Evolutionary conservation across 371 early-diverging fungal genomes (phyloP).

Genomic region (Lichtheimia hyalospora): DNA sequence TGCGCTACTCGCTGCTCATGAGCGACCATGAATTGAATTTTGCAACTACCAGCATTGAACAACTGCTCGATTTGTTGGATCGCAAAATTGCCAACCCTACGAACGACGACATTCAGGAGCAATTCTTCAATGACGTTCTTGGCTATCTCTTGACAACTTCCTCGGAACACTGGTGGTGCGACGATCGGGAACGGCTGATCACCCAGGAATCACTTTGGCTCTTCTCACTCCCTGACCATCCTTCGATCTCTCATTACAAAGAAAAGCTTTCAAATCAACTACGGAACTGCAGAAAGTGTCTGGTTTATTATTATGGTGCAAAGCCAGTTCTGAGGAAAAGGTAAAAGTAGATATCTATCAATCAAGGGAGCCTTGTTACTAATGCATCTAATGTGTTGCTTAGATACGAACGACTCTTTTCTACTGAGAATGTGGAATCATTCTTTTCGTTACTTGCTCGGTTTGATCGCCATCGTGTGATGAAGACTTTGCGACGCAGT

Average conservation of each 20-base stretch:
- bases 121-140: slow-evolving; percentile 38
- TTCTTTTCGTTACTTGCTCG: slow-evolving; percentile 32
- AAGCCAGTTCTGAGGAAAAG: slow-evolving; percentile 25
- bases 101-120: slow-evolving; percentile 30
- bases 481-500: slow-evolving; percentile 11
- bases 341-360: slow-evolving; percentile 6
- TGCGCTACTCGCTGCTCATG: no score
- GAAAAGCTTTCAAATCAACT: slow-evolving; percentile 31
- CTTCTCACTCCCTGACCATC: slow-evolving; percentile 47
- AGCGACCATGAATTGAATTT: no score
- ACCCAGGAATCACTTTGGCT: slow-evolving; percentile 46
- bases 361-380: no score
- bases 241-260: slow-evolving; percentile 40
- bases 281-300: slow-evolving; percentile 27
- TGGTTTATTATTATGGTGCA: slow-evolving; percentile 31
- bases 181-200: slow-evolving; percentile 21
- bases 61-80: slow-evolving; percentile 10
- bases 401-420: slow-evolving; percentile 36
- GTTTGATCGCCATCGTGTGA: slow-evolving; percentile 31
- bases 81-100: slow-evolving; percentile 17
- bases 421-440: slow-evolving; percentile 28
- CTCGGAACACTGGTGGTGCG: slow-evolving; percentile 50
- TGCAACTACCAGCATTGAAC: neutral
- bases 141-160: slow-evolving; percentile 28
- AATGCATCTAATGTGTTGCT: neutral